phyloP scores from a whole-genome alignment of 148 eudicot species.

The Cornus controversa region DNA sequence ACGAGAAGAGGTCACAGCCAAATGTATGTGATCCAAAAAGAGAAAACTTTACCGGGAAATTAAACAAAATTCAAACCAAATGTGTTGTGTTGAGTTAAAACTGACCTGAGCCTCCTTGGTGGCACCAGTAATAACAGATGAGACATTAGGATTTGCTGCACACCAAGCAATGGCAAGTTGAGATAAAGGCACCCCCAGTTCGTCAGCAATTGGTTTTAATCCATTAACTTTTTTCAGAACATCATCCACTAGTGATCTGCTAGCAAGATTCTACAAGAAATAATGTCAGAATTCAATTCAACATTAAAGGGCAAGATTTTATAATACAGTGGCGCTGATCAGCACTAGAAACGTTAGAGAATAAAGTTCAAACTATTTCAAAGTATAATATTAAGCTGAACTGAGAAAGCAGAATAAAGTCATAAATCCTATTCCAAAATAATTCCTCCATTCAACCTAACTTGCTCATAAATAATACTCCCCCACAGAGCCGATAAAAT shows the following conservation, averaged over 20 bases:
- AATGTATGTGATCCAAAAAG: too few species aligned
- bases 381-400: neutral
- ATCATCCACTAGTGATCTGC: constrained; percentile 84
- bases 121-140: constrained; percentile 97
- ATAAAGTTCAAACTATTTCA: neutral
- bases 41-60: too few species aligned
- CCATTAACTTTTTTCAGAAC: constrained; percentile 79
- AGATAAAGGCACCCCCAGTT: constrained; percentile 76
- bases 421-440: neutral
- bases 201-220: constrained; percentile 82
- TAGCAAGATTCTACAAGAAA: constrained; percentile 69
- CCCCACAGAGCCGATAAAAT: too few species aligned
- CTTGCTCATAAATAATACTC: too few species aligned
- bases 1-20: neutral
- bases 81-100: neutral
- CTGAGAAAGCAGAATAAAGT: neutral
- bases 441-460: neutral
- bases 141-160: constrained; percentile 93
- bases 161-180: constrained; percentile 99
- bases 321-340: too few species aligned
- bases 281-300: neutral
- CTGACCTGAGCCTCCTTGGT: constrained; percentile 82
- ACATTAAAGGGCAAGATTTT: neutral
- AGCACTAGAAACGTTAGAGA: neutral
- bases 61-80: neutral